Evolutionary conservation across 768 basidiomycete genomes (phyloP), one percentile per base, ranked within the genome.

Genomic region (Termitomyces sp.): DNA sequence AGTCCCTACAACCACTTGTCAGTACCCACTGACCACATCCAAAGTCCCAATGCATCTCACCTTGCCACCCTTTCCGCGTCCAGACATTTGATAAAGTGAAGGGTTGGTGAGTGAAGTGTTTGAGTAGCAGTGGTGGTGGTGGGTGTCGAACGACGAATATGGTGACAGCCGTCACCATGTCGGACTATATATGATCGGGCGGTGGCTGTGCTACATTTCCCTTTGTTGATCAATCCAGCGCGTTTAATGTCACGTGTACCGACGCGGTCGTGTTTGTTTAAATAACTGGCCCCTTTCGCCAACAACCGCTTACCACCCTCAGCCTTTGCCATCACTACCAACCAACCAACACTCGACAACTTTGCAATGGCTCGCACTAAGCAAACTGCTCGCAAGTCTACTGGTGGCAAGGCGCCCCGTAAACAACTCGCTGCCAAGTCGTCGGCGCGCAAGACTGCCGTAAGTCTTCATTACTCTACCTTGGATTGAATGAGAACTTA

Each of bases 301-400:
- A 29, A 54, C 51, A 32, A 42, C 52, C 9, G n/a, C 17, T 7
- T 29, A 31, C 17, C 17, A n/a, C 41, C 42, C n/a, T n/a, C n/a
- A 7, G 25, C 42, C 35, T 37, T 5, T 37, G 16, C 5, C 58
- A 51, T 35, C 21, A 45, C 14, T 12, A 32, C 2, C 16, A 2
- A 45, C 2, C 16, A 2, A 45, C 23, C 44, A 54, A 57, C 53
- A 65, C 57, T 58, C 50, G 58, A 55, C 55, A 50, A 64, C 53
- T 58, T 61, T 40, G 37, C 71, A 77, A 89, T 87, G 87, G 86
- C 86, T 60, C 87, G 87, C 57, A 89, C 87, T 52, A 89, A 89
- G 81, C 91, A 92, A 81, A 92, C 90, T 58, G 90, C 89, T 58
- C 86, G 87, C 75, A 92, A 92, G 75, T 90, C 89, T 47, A 90